These are phyloP conservation scores for Phytophthora colocasiae DNA, from an alignment of 352 stramenopile species.

Conservation along the genomic window DNA sequence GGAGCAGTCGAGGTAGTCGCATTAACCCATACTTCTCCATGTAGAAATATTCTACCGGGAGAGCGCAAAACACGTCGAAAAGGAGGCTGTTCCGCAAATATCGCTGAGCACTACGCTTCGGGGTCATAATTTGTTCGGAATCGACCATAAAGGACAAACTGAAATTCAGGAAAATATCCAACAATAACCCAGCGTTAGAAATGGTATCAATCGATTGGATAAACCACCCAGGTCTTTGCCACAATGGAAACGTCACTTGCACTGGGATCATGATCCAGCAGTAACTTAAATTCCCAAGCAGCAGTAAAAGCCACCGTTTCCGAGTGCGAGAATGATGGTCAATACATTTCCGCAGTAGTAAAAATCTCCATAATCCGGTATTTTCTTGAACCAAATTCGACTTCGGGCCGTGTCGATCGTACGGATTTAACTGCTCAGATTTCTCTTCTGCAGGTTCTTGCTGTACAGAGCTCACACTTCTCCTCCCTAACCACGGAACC, in stretches of 20 bases:
- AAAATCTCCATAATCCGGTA: neutral
- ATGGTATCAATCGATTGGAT: constrained; percentile 41
- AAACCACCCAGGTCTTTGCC: constrained; percentile 38
- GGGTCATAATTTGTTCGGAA: constrained; percentile 62
- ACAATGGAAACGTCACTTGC: constrained; percentile 58
- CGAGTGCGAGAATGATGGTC: constrained; percentile 53
- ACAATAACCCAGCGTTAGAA: constrained; percentile 41
- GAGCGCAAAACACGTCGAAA: constrained; percentile 50
- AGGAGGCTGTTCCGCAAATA: constrained; percentile 50
- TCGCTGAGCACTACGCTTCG: constrained; percentile 39
- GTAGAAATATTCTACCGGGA: constrained; percentile 52
- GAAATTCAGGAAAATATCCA: constrained; percentile 68
- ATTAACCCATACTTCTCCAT: constrained; percentile 37
- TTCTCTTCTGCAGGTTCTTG: neutral
- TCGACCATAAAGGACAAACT: constrained; percentile 60
- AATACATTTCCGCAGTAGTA: constrained; percentile 36
- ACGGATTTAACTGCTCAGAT: constrained; percentile 1
- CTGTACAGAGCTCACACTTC: constrained; percentile 5
- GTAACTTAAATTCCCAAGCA: constrained; percentile 43
- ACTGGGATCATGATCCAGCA: constrained; percentile 65
- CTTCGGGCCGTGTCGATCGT: constrained; percentile 2
- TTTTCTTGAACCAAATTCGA: neutral
- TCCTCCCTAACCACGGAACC: constrained; percentile 4
- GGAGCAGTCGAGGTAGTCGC: constrained; percentile 51
- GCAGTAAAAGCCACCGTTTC: constrained; percentile 56